These are phyloP conservation scores for Backusella luteola DNA, from an alignment of 192 early-diverging fungal species.

Conservation along the genomic window DNA sequence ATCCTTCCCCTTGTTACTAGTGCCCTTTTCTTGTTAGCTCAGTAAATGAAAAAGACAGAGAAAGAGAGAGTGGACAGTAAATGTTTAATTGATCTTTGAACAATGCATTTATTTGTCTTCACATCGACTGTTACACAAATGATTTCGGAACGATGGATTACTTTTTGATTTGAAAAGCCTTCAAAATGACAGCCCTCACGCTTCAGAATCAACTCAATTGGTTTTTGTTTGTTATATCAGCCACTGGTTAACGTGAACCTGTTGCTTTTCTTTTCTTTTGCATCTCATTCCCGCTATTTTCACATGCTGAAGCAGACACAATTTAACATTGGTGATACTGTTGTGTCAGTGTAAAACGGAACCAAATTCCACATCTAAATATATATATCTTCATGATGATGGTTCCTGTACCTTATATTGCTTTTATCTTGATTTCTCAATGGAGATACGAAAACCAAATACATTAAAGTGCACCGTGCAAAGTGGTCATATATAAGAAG, in stretches of 20 bases:
- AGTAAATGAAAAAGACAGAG: background rate
- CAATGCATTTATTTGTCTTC: background rate
- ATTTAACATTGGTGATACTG: background rate
- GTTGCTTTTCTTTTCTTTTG: background rate
- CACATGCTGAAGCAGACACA: background rate
- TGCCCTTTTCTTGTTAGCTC: background rate
- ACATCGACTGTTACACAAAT: background rate
- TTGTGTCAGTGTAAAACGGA: conserved; percentile 6
- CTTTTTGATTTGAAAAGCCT: background rate
- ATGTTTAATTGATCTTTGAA: background rate
- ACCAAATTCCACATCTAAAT: background rate
- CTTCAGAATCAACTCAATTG: background rate
- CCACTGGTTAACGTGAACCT: background rate
- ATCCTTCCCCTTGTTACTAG: background rate
- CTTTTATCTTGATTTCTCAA: no score
- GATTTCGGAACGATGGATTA: background rate
- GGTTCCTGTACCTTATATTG: background rate
- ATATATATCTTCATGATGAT: background rate
- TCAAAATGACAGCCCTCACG: background rate
- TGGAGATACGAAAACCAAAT: no score
- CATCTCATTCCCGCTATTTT: background rate
- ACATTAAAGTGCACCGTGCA: no score
- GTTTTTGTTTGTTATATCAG: background rate
- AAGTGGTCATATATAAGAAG: no score
- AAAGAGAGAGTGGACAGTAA: background rate